These are phyloP conservation scores for Serpula lacrymans DNA, from an alignment of 768 basidiomycete species.

Conservation along the genomic window DNA sequence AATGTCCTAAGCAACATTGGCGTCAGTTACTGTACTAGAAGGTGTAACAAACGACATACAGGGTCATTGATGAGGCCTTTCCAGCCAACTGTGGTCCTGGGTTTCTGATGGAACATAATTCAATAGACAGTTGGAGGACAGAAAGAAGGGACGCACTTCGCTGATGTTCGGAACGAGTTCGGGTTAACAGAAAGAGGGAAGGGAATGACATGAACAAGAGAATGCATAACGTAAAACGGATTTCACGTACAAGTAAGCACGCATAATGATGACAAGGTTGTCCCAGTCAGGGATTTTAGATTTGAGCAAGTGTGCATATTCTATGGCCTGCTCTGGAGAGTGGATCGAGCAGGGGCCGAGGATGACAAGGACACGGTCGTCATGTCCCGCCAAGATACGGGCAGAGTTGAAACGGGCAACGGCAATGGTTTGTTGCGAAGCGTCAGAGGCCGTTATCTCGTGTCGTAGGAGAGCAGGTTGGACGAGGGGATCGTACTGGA, in stretches of 20 bases:
- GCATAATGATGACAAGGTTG: conserved; percentile 91
- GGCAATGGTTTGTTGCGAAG: conserved; percentile 74
- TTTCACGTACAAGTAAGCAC: conserved; percentile 93
- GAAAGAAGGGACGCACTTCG: conserved; percentile 29
- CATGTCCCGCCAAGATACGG: conserved; percentile 75
- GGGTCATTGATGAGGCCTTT: conserved; percentile 96
- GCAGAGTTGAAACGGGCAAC: conserved; percentile 76
- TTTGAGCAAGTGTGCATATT: conserved; percentile 74
- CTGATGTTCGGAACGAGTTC: conserved; percentile 32
- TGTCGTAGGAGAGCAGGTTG: conserved; percentile 89
- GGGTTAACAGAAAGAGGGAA: conserved; percentile 21
- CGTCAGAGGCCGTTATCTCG: conserved; percentile 68
- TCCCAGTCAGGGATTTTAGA: conserved; percentile 61
- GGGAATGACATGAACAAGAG: conserved; percentile 4
- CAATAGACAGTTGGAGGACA: background rate
- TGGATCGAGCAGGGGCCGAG: conserved; percentile 98
- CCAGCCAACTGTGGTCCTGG: conserved; percentile 96
- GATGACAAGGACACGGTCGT: conserved; percentile 84
- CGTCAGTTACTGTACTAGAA: background rate
- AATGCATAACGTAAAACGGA: conserved; percentile 3
- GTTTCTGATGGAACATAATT: conserved; percentile 58
- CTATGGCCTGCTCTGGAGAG: conserved; percentile 77
- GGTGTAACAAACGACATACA: conserved; percentile 10
- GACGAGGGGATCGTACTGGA: conserved; percentile 92
- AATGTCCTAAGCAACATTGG: conserved; percentile 51